A percentile compares a stretch with the other conserved stretches of the same genome.
These are phyloP conservation scores for Saccharomyces uvarum DNA, from an alignment of 1,139 yeast species.

Conservation along the genomic window DNA sequence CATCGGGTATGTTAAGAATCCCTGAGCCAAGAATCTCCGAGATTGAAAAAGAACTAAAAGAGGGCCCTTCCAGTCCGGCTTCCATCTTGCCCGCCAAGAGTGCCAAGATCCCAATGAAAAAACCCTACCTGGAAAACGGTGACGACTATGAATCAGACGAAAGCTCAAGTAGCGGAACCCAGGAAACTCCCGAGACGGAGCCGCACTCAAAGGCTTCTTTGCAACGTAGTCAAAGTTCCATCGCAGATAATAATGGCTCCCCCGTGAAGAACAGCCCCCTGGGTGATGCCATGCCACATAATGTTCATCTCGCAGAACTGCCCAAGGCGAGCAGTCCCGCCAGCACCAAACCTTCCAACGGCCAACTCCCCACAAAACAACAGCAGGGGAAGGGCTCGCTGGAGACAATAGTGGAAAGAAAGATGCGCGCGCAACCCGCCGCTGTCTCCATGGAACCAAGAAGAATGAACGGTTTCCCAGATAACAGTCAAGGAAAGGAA, in stretches of 20 bases:
- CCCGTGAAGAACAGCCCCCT: conserved; percentile 22
- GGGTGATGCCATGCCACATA: conserved; percentile 11
- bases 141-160: conserved; percentile 12
- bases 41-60: conserved; percentile 32
- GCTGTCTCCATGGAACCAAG: conserved; percentile 7
- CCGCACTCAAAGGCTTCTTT: conserved; percentile 8
- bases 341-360: conserved; percentile 5
- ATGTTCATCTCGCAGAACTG: conserved; percentile 26
- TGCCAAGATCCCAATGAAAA: conserved; percentile 33
- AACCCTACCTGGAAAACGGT: conserved; percentile 19
- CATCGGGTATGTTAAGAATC: conserved; percentile 57
- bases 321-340: conserved; percentile 17
- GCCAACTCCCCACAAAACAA: neutral
- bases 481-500: conserved; percentile 8
- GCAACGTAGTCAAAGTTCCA: conserved; percentile 22
- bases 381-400: conserved; percentile 18
- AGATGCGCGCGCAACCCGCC: conserved; percentile 1
- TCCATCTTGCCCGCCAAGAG: conserved; percentile 29
- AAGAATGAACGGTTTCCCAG: conserved; percentile 11
- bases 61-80: conserved; percentile 33
- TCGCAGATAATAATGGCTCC: conserved; percentile 31
- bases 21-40: conserved; percentile 38
- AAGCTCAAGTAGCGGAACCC: neutral
- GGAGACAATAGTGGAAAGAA: conserved; percentile 17
- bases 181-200: conserved; percentile 5